Evolutionary conservation across 345 rosid species (phyloP).

Genomic region (Pistacia integerrima): DNA sequence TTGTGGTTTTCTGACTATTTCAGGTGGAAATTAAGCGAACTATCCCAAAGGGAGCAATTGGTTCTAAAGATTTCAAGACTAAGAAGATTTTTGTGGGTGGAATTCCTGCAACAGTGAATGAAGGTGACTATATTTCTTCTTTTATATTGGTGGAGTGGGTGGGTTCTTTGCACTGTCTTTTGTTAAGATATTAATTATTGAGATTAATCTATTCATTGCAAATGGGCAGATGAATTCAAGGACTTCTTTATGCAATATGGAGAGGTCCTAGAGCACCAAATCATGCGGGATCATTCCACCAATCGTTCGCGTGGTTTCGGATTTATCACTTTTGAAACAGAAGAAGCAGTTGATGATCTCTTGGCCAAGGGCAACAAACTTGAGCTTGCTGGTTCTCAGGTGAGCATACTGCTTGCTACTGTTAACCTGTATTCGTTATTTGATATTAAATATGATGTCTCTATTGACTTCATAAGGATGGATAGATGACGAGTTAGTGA

Average conservation of each 20-base stretch:
- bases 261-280: conserved; percentile 70
- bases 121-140: conserved; percentile 45
- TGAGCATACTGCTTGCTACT: conserved; percentile 20
- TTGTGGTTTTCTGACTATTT: conserved; percentile 14
- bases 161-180: neutral
- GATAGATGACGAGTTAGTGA: neutral
- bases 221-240: conserved; percentile 68
- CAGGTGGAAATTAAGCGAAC: conserved; percentile 96
- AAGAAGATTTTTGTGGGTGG: conserved; percentile 99
- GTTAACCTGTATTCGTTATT: neutral
- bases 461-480: neutral
- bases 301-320: conserved; percentile 87
- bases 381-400: conserved; percentile 73
- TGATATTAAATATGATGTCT: neutral
- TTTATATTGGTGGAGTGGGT: neutral
- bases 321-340: conserved; percentile 66
- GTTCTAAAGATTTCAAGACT: conserved; percentile 80
- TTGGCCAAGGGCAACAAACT: conserved; percentile 68
- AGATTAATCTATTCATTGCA: conserved; percentile 21
- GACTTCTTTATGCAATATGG: conserved; percentile 73
- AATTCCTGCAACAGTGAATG: conserved; percentile 76
- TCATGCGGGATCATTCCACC: conserved; percentile 72
- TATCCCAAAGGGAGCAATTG: conserved; percentile 81
- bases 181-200: neutral
- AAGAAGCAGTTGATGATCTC: conserved; percentile 70